phyloP scores from a whole-genome alignment of 2,329 filamentous ascomycete species.

The Ceratocystis alfenasii region DNA sequence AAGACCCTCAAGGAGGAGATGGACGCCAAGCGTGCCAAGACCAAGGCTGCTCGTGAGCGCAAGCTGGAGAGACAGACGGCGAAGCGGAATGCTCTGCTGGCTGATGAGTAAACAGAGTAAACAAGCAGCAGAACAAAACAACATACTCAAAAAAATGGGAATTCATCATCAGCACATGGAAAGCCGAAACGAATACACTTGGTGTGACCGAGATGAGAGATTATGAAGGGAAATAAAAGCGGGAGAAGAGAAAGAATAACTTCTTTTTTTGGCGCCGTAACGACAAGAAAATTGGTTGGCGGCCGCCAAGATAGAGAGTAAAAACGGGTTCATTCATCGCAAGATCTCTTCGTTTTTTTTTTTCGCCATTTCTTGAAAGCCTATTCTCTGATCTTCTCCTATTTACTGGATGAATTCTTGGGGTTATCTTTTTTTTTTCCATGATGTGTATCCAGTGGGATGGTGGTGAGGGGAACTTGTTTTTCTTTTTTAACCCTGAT shows the following conservation, averaged over 20 bases:
- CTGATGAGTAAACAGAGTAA: conserved; percentile 40
- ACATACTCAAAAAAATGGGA: conserved; percentile 22
- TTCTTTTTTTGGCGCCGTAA: too few species aligned
- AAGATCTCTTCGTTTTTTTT: conserved; percentile 6
- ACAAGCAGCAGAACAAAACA: conserved; percentile 22
- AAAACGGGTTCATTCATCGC: conserved; percentile 8
- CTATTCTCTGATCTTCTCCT: neutral
- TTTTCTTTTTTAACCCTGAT: too few species aligned
- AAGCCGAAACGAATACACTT: conserved; percentile 26
- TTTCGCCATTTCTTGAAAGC: neutral
- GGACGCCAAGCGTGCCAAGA: conserved; percentile 99
- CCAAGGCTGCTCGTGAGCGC: conserved; percentile 98
- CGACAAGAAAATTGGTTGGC: neutral
- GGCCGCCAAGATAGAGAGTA: conserved; percentile 7
- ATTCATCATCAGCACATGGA: conserved; percentile 22
- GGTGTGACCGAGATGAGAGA: conserved; percentile 16
- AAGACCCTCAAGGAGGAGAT: conserved; percentile 96
- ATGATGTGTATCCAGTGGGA: neutral
- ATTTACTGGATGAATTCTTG: neutral
- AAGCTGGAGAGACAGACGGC: conserved; percentile 81
- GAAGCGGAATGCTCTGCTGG: conserved; percentile 80
- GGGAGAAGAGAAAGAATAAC: neutral
- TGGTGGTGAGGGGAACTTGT: neutral
- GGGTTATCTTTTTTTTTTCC: neutral
- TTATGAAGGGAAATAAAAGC: conserved; percentile 25